Evolutionary conservation across 225 moss, liverwort and hornwort species (phyloP), one percentile per base, ranked within the genome.

Genomic region (Pseudisothecium myosuroides): DNA sequence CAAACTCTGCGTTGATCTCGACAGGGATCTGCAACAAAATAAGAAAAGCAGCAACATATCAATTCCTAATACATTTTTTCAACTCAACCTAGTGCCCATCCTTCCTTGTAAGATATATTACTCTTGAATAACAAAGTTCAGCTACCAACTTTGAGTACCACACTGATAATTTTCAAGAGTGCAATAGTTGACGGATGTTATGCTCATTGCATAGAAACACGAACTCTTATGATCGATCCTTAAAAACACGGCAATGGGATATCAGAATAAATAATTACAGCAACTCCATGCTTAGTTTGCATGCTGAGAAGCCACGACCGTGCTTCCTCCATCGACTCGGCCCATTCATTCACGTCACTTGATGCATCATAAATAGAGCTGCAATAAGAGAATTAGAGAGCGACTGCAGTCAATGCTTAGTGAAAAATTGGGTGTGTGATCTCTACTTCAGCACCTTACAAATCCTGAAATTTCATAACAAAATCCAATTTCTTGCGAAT

Each of bases 361-460:
- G 98, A 98, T 69, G 94, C 93, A 85, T 96, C 95, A 85, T 98
- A 97, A 36, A 98, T 92, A 73, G 87, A 83, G 83, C 97, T 96
- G 93, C 73, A 80, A 79, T 52, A 84, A 78, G 60, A 82, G 76
- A 59, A 87, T 54, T 31, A 81, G 61, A 89, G 55, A 76, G 41
- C 65, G 85, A 87, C 32, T 67, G 47, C 12, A 83, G 79, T 90
- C 69, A 79, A 87, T 50, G 55, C 71, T 68, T 62, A 17, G 58
- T 59, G 55, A 50, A 75, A 80, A 76, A 22, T n/a, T 24, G 76
- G 60, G n/a, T 2, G 7, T 36, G 31, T 34, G 43, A 80, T 19
- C 61, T 79, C 61, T 50, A 62, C 60, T 67, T 63, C 37, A 49
- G 78, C 68, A 58, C 13, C 61, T 64, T 65, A 52, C 31, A 79